Evolutionary conservation across 495 filamentous ascomycete genomes (phyloP).

Genomic region (Thozetella sp.): DNA sequence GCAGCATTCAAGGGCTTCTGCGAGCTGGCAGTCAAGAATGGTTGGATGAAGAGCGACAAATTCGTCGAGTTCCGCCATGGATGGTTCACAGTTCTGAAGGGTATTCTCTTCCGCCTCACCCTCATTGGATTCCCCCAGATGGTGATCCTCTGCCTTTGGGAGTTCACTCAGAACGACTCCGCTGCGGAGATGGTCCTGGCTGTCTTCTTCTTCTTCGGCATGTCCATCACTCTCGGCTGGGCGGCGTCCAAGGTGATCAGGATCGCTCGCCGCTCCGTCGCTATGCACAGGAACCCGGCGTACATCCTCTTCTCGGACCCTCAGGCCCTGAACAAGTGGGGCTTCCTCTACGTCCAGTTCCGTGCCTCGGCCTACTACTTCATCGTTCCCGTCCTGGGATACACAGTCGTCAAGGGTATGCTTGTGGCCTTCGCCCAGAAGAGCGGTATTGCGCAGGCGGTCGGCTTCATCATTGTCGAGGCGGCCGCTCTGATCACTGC

Average conservation of each 20-base stretch:
- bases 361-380: slow-evolving; percentile 97
- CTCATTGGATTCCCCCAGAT: slow-evolving; percentile 96
- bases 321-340: slow-evolving; percentile 94
- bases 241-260: slow-evolving; percentile 87
- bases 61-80: slow-evolving; percentile 96
- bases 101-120: slow-evolving; percentile 91
- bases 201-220: slow-evolving; percentile 84
- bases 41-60: slow-evolving; percentile 82
- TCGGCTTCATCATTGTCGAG: slow-evolving; percentile 86
- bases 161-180: slow-evolving; percentile 85
- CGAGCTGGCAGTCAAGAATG: slow-evolving; percentile 71
- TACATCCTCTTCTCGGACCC: slow-evolving; percentile 98
- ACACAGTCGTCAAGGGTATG: slow-evolving; percentile 83
- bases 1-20: slow-evolving; percentile 79
- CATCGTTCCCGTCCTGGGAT: slow-evolving; percentile 79
- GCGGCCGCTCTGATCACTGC: slow-evolving; percentile 76
- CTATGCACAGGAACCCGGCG: slow-evolving; percentile 95
- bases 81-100: slow-evolving; percentile 59
- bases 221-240: slow-evolving; percentile 83
- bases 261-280: slow-evolving; percentile 85
- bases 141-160: slow-evolving; percentile 91
- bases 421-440: slow-evolving; percentile 86
- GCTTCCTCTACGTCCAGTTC: slow-evolving; percentile 98
- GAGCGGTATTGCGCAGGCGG: slow-evolving; percentile 73
- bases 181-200: slow-evolving; percentile 86